Base-by-base conservation (phyloP, 257 asterid genomes). In the Marsdenia floribunda region DNA sequence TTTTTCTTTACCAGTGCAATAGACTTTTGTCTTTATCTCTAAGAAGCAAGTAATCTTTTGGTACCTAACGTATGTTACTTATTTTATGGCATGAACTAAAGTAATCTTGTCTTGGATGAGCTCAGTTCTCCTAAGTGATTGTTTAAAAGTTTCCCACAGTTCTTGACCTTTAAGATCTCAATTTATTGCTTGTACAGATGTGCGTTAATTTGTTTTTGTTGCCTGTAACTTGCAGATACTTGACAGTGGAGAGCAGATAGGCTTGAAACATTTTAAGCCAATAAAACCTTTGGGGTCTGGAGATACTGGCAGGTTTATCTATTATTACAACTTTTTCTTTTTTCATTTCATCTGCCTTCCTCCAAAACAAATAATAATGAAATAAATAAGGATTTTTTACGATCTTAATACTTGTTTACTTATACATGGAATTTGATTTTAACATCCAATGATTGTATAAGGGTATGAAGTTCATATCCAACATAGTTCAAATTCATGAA, bases 241-340 rank as follows among this genome's bases (percentile, higher is more conserved):
- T 52, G 93, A 87, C 1, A 70, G 79, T 59, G 99, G 97, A 73
- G 98, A 95, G 72, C 91, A 82, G 79, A 81, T 95, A 71, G 87
- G 94, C 70, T 86, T 95, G 85, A 92, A 90, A 73, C 99, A 95
- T 83, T 92, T 92, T 76, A 92, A 78, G 84, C 99, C 99, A 50
- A 80, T 95, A 63, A 92, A 90, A 80, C 97, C 99, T n/a, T 77
- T 95, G 74, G 99, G 99, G 77, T 88, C 97, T 67, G 99, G 99
- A 65, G 99, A 92, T 78, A 95, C 99, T 42, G 99, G 99, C 80
- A 91, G 98, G 98, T 93, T 42, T 26, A 75, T 77, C 26, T 46
- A 38, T 19, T 71, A 16, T 52, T 38, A 68, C 60, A 3, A 0
- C 22, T 19, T 57, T 7, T 65, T 54, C 14, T 22, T 42, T 68